Base-by-base conservation (phyloP, 371 early-diverging fungal species). In the Mucor indicus region DNA sequence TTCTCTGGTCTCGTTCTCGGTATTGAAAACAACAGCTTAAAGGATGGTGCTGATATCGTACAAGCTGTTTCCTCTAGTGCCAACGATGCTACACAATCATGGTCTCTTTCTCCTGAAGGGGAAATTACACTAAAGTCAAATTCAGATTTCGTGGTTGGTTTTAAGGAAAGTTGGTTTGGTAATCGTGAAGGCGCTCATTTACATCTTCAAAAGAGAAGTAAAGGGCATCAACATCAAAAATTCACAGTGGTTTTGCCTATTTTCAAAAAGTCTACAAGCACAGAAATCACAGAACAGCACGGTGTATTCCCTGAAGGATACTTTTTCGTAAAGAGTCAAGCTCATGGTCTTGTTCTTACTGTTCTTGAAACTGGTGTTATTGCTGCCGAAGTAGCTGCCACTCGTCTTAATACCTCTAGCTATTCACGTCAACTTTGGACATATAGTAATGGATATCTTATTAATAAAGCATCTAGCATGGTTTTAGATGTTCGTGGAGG, bases 321-420 rank as follows among this genome's bases (percentile, higher is more conserved):
- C 71, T 81, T 83, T 67, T 83, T 80, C 55, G 68, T 83, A 56
- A 83, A 80, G 59, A 77, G 70, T 66, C 83, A 53, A 53, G 72
- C 68, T 12, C 67, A 62, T 9, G 66, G 68, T 32, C 54, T 69
- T 4, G 77, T 77, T 29, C 57, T 81, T 19, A 72, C 77, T 27
- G 70, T 76, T 7, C 29, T 55, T 8, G 63, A 71, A 16, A 47
- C 53, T 16, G 64, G 62, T 24, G 53, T 50, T 2, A 50, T 57
- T 38, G 50, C 62, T 21, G 55, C 60, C 15, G 70, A 69, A 23
- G 75, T 79, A 10, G 62, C 72, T 38, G 78, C 77, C 46, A 45
- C 69, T 37, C 71, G 73, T 38, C 65, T 74, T 4, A 62, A 70
- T 60, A 79, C 68, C 29, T 55, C 49, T 40, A 75, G 51, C 44